These are phyloP conservation scores for Cichorium intybus DNA, from an alignment of 140 eudicot genomes.

Conservation along the genomic window DNA sequence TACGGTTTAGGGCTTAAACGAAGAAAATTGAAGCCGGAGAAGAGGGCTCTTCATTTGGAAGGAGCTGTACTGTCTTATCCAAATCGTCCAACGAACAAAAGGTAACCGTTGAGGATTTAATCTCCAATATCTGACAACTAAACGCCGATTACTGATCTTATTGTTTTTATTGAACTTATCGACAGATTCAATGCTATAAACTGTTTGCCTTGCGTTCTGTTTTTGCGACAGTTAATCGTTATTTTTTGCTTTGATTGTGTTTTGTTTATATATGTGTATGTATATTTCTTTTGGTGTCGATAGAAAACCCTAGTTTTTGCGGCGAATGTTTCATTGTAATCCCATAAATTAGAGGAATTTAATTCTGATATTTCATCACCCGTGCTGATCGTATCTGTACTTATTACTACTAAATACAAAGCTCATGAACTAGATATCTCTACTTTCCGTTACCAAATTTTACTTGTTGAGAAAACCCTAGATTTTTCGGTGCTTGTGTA, in stretches of 20 bases:
- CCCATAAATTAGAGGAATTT: not conserved
- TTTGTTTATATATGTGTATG: not conserved
- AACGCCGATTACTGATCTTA: not conserved
- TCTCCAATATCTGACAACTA: conserved; percentile 8
- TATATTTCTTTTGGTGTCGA: too few species aligned
- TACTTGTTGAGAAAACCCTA: not conserved
- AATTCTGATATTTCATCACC: not conserved
- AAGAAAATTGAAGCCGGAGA: conserved; percentile 67
- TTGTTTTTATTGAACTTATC: not conserved
- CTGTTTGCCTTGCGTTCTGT: not conserved
- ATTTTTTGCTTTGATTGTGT: not conserved
- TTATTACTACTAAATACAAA: not conserved
- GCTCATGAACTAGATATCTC: conserved; percentile 5
- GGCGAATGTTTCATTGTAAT: not conserved
- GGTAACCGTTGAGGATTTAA: conserved; percentile 1
- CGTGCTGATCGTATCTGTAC: not conserved
- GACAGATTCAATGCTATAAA: conserved; percentile 8
- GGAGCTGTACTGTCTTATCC: conserved; percentile 27
- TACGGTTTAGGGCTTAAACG: conserved; percentile 75
- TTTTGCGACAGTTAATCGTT: not conserved
- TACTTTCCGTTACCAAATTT: not conserved
- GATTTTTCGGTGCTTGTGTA: not conserved
- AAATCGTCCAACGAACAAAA: conserved; percentile 23
- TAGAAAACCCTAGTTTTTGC: conserved; percentile 20
- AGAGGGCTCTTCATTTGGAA: conserved; percentile 52